Conservation (phyloP, 2,329 filamentous ascomycete genomes). For the Paecilomyces sp. region DNA sequence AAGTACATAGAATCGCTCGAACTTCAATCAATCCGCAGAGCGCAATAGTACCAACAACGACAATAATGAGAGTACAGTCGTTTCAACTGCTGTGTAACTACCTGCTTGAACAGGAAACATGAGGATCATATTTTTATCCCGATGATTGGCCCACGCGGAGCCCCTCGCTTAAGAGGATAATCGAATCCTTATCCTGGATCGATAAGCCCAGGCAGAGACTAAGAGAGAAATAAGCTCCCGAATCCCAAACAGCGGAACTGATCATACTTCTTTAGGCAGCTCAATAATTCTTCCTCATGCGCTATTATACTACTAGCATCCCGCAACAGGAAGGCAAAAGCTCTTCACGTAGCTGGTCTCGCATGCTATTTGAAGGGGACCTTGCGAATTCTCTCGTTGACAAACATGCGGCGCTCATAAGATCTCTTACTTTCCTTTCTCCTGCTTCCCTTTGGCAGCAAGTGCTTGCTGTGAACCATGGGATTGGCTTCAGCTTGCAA, state of each 20-base stretch:
- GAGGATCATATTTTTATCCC: neutral
- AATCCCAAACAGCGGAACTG: neutral
- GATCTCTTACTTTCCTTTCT: neutral
- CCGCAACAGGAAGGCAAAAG: neutral
- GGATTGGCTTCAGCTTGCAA: conserved; percentile 14
- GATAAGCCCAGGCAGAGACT: neutral
- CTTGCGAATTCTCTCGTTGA: neutral
- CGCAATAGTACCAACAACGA: too few species aligned
- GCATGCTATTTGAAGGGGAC: neutral
- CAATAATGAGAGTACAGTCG: too few species aligned
- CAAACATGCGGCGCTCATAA: neutral
- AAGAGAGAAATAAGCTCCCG: neutral
- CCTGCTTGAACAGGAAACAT: neutral
- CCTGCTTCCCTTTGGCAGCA: neutral
- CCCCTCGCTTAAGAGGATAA: neutral
- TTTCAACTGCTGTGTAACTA: neutral
- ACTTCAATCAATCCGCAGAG: neutral
- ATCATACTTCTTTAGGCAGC: neutral
- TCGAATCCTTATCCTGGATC: neutral
- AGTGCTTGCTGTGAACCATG: conserved; percentile 6
- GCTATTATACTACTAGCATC: neutral
- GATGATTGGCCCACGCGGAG: neutral
- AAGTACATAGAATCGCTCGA: neutral
- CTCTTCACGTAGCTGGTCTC: neutral
- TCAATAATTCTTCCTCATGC: neutral